Base-by-base conservation (phyloP, 768 basidiomycete species). In the Dioszegia crocea region DNA sequence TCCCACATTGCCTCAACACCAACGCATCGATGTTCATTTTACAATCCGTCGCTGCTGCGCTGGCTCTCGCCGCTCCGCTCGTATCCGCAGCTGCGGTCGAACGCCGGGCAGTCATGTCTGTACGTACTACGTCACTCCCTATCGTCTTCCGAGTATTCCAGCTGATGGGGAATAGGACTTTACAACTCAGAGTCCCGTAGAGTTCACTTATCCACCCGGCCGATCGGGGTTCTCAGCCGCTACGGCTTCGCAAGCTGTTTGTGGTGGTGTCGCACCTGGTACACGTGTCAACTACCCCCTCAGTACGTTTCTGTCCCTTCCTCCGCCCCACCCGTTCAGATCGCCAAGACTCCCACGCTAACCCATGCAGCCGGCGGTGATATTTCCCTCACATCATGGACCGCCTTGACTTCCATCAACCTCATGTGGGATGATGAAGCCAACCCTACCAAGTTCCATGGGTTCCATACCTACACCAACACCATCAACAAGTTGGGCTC, bases 381-480 rank as follows among this genome's bases (percentile, higher is more conserved):
- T 21, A 53, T 71, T 40, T 40, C 62, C 4, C 57, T 71, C 26
- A 57, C 52, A 6, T 61, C 60, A 14, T 58, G 29, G 16, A 59
- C 65, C 21, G 47, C 62, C 17, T 43, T 56, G 6, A 40, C 59
- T 46, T 50, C 60, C 41, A 46, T 71, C 54, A 64, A 66, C 47
- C 40, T 71, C 41, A 31, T 61, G 12, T 65, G 58, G 48, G 57
- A 63, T 17, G 55, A 56, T 46, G 57, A 65, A 29, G 38, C 63
- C 27, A 46, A 57, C 36, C 57, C 57, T 16, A 52, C 55, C 26
- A 26, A 41, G 21, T 62, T 67, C 57, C 58, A 58, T 26, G 65
- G 57, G 11, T 71, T 71, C 59, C 40, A 49, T 26, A 59, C 64
- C 14, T 64, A 63, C 47, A 46, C 61, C 52, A 51, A 65, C 21